phyloP scores from a whole-genome alignment of 1,284 basidiomycete genomes.

The Cerrena zonata region DNA sequence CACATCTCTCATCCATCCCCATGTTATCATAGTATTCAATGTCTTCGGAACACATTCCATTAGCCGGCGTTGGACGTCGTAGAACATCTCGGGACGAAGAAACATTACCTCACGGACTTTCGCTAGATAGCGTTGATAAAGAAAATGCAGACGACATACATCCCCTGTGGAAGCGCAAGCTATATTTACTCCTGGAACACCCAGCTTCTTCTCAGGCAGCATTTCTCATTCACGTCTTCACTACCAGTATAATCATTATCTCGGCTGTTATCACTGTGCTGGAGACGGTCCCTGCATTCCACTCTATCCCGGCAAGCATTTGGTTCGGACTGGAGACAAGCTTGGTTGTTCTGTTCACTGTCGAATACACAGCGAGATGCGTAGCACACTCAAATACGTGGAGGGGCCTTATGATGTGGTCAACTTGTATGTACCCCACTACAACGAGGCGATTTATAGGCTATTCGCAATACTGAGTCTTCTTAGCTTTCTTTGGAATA shows the following conservation, averaged over 20 bases:
- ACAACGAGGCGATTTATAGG: too few relatives aligned
- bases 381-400: conserved; percentile 62
- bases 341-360: conserved; percentile 75
- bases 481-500: conserved; percentile 75
- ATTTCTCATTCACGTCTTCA: conserved; percentile 59
- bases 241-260: conserved; percentile 57
- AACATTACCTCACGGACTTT: conserved; percentile 13
- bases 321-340: conserved; percentile 81
- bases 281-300: conserved; percentile 80
- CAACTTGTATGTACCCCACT: conserved; percentile 49
- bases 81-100: conserved; percentile 11
- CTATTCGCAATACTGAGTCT: conserved; percentile 1
- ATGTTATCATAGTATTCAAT: not conserved
- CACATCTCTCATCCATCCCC: too few relatives aligned
- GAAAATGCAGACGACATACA: conserved; percentile 31
- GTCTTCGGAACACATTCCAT: conserved; percentile 7
- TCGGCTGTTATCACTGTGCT: conserved; percentile 78
- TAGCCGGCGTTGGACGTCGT: conserved; percentile 7
- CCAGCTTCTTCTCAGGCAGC: conserved; percentile 64
- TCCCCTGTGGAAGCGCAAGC: conserved; percentile 52
- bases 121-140: conserved; percentile 15
- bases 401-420: conserved; percentile 56
- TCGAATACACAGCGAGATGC: conserved; percentile 67
- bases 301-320: conserved; percentile 59
- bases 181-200: conserved; percentile 60